Base-by-base conservation (phyloP, 164 flowering plant species). In the Chloranthus sessilifolius region DNA sequence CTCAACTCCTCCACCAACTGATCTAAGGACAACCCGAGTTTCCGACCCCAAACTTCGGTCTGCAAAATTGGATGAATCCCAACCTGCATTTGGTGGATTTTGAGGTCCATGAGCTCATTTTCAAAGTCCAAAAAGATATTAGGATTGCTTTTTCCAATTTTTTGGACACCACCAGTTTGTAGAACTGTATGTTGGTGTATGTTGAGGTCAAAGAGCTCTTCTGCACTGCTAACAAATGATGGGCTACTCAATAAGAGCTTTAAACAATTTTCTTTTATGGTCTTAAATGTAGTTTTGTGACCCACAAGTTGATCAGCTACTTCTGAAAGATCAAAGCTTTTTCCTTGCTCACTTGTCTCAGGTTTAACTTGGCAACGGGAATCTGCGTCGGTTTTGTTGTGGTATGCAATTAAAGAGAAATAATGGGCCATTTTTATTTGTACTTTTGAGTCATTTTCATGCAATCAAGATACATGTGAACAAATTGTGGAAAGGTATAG, bases 1-100 rank as follows among this genome's bases (percentile, higher is more conserved):
- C 68, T 55, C 16, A 76, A 43, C 66, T 83, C 91, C 31, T 66
- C 73, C 47, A 81, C 60, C 66, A 88, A 44, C 40, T 56, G 59
- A n/a, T 74, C 75, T 11, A 81, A 23, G 24, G 85, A 65, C 10
- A 65, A 12, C 29, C 5, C 7, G 8, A 8, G 10, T 61, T 56
- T 65, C 1, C 55, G 43, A 7, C 31, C 36, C 28, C 41, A 23
- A 2, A 5, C 1, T 10, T 21, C 30, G 28, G 42, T 29, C 30
- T 14, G 16, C 10, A 42, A 12, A 21, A 47, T 34, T 16, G 50
- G 63, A 44, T 55, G 45, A 3, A 11, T n/a, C 5, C 3, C 25
- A 44, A 38, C 59, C 15, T 66, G 63, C 23, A 28, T 46, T 16
- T 26, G 59, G 38, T 7, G 42, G 65, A 69, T 69, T 68, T 58